These are phyloP conservation scores for Botrytis tulipae DNA, from an alignment of 2,329 filamentous ascomycete species.

Conservation along the genomic window DNA sequence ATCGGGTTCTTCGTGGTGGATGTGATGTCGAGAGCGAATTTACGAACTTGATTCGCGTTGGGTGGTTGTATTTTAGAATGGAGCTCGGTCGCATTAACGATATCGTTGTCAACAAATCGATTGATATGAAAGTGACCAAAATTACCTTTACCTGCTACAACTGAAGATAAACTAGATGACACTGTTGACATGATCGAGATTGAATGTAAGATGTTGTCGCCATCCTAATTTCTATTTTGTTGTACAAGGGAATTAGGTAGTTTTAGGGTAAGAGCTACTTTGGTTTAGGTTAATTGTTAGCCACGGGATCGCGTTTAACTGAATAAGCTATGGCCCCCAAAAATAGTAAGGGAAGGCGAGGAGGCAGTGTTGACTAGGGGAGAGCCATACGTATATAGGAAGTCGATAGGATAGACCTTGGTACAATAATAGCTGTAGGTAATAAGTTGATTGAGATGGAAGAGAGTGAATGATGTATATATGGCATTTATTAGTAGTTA, in stretches of 20 bases:
- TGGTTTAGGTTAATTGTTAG: neutral
- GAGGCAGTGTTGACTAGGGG: neutral
- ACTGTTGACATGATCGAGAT: constrained; percentile 34
- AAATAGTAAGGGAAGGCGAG: neutral
- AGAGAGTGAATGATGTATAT: neutral
- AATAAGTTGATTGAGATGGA: neutral
- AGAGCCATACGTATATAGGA: neutral
- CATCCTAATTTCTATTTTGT: constrained; percentile 28
- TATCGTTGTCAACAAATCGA: constrained; percentile 28
- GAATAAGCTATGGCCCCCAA: constrained; percentile 16
- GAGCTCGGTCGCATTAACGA: constrained; percentile 22
- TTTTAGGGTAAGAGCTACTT: neutral
- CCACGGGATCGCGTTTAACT: constrained; percentile 19
- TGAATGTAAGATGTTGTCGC: constrained; percentile 28
- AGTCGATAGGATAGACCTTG: neutral
- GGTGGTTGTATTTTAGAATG: constrained; percentile 23
- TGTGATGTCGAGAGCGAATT: constrained; percentile 16
- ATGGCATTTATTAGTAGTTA: neutral
- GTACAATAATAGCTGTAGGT: neutral
- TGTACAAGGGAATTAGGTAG: constrained; percentile 14
- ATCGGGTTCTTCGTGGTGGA: constrained; percentile 12
- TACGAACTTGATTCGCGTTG: constrained; percentile 19
- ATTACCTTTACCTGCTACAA: constrained; percentile 24
- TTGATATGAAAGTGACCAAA: constrained; percentile 25
- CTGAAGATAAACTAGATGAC: constrained; percentile 26